Evolutionary conservation across 2,329 filamentous ascomycete species (phyloP).

Genomic region (Diplodia intermedia): DNA sequence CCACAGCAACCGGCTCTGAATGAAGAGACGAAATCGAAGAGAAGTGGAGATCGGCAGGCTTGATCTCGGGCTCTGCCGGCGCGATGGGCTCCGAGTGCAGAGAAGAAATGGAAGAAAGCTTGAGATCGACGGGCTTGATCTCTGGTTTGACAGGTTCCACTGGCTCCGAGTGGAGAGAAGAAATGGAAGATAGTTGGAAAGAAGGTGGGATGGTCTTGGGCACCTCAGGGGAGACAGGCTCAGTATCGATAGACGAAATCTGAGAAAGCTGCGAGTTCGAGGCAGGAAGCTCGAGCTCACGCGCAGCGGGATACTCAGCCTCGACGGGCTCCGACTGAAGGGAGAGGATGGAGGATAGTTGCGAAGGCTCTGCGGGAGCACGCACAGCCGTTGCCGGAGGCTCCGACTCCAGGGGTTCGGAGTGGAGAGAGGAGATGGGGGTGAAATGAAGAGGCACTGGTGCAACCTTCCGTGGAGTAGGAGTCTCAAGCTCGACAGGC

Average conservation of each 20-base stretch:
- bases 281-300: constrained; percentile 4
- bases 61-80: constrained; percentile 7
- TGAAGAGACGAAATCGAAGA: constrained; percentile 11
- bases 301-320: constrained; percentile 14
- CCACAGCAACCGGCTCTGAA: constrained; percentile 40
- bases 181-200: constrained; percentile 21
- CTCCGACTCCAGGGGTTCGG: constrained; percentile 39
- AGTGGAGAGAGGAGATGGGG: constrained; percentile 56
- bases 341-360: constrained; percentile 24
- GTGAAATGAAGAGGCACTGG: constrained; percentile 50
- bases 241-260: constrained; percentile 27
- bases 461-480: constrained; percentile 8
- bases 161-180: constrained; percentile 26
- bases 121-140: constrained; percentile 24
- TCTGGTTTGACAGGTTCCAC: constrained; percentile 30
- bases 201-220: constrained; percentile 11
- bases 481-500: constrained; percentile 36
- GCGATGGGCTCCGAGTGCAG: constrained; percentile 35
- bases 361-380: background rate
- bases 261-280: constrained; percentile 25
- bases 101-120: constrained; percentile 35
- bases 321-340: constrained; percentile 30
- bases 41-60: constrained; percentile 3
- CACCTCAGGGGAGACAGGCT: constrained; percentile 34
- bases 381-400: constrained; percentile 27